Base-by-base conservation (phyloP, 495 filamentous ascomycete species). In the Copromyces sp. region DNA sequence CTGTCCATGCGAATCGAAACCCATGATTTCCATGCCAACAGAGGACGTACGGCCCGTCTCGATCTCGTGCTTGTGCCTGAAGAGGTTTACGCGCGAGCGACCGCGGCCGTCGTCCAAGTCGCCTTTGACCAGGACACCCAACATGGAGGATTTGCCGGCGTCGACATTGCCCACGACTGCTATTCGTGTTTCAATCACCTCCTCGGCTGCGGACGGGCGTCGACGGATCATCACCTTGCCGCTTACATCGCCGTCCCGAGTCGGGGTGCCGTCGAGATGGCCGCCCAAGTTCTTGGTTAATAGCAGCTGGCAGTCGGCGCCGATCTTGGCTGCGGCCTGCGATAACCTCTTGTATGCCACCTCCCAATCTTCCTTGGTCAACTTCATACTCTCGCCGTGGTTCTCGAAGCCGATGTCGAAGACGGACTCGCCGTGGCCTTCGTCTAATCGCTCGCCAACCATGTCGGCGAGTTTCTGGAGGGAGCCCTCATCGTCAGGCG, bases 11-110 rank as follows among this genome's bases (percentile, higher is more conserved):
- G 91, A 92, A 80, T 98, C 94, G 76, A 98, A 99, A 12, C 95
- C 95, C 93, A 99, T 95, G 68, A 99, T 99, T 81, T 99, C 95
- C 93, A 97, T 92, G 37, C 95, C 95, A 4, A 99, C 95, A 2
- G 96, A 98, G 80, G 92, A 95, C 8, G 95, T 99, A 72, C 95
- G 87, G 1, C 95, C 95, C 68, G 92, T 95, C 79, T 99, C 95
- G 68, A 98, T 90, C 81, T 99, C 95, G 78, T 99, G 95, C 80
- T 98, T 98, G 78, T 99, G 95, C 32, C 95, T 87, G 84, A 99
- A 99, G 14, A 99, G 92, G 75, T 98, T 99, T 72, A 99, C 92
- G 69, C 95, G 92, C 42, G 94, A 94, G 82, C 93, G 95, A 37
- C 95, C 95, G 75, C 95, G 88, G 5, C 95, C 95, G 85, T 99